Conservation (phyloP, 768 basidiomycete species). For the Gloeopeniophorella convolvens region DNA sequence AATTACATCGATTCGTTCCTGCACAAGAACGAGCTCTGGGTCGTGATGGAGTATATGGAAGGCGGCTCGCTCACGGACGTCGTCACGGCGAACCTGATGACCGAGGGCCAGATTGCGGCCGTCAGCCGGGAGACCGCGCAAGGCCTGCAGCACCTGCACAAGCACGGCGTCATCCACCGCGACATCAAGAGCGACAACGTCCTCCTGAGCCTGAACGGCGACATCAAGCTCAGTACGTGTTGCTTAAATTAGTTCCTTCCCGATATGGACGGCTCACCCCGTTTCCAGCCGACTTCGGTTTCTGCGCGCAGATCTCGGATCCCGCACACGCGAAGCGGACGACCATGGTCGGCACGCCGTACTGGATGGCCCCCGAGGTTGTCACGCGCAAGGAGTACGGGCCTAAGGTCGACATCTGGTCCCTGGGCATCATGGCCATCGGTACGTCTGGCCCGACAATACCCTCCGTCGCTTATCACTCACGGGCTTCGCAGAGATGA, state of each 20-base stretch:
- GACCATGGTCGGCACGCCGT: constrained; percentile 97
- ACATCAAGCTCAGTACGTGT: constrained; percentile 93
- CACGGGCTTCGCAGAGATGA: constrained; percentile 65
- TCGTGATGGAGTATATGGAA: constrained; percentile 99
- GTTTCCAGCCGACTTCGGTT: constrained; percentile 88
- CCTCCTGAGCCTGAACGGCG: constrained; percentile 83
- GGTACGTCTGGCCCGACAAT: constrained; percentile 42
- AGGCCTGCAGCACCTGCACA: constrained; percentile 90
- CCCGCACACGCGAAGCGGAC: constrained; percentile 80
- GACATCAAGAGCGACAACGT: constrained; percentile 99
- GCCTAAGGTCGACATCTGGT: constrained; percentile 98
- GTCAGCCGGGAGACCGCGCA: constrained; percentile 90
- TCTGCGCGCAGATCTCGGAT: constrained; percentile 94
- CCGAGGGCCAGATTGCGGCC: constrained; percentile 97
- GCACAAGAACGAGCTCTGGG: constrained; percentile 97
- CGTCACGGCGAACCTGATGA: constrained; percentile 94
- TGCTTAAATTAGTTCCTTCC: background rate
- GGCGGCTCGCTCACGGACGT: constrained; percentile 93
- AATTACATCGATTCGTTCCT: constrained; percentile 99
- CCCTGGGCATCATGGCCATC: constrained; percentile 92
- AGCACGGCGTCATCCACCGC: constrained; percentile 95
- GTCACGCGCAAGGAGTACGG: constrained; percentile 98
- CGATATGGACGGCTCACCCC: background rate
- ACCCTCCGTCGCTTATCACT: constrained; percentile 1
- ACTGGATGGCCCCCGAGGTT: constrained; percentile 99